Percentiles rank a stretch among this genome's conserved stretches.
Conservation (phyloP, 108 stramenopile genomes). For the Pelagomonas calceolata region DNA sequence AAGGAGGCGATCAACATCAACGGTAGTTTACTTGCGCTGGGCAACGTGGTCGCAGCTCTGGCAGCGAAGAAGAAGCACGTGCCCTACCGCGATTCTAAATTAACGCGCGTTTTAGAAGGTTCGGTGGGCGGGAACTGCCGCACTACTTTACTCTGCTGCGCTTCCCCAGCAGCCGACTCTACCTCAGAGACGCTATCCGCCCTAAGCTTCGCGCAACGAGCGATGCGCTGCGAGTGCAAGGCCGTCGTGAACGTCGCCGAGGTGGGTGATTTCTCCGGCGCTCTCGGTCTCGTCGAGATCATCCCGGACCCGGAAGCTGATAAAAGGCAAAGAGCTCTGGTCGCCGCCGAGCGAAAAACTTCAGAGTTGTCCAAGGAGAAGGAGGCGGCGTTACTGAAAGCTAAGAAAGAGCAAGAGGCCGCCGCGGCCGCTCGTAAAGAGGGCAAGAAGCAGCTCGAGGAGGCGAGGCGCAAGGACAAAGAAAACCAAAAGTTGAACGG, state of each 20-base stretch:
- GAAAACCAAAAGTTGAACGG: constrained; percentile 5
- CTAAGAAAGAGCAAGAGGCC: background rate
- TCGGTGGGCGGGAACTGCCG: constrained; percentile 13
- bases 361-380: background rate
- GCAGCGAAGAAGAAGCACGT: constrained; percentile 22
- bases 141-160: constrained; percentile 5
- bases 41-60: constrained; percentile 27
- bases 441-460: background rate
- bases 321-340: background rate
- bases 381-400: background rate
- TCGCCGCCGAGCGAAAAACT: constrained; percentile 4
- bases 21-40: constrained; percentile 19
- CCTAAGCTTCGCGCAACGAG: constrained; percentile 6
- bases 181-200: constrained; percentile 12
- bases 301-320: background rate
- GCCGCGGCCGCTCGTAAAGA: background rate
- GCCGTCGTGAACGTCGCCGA: constrained; percentile 9
- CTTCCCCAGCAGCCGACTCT: constrained; percentile 3
- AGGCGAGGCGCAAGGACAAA: no score
- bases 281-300: background rate
- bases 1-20: constrained; percentile 28
- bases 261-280: constrained; percentile 2
- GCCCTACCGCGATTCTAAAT: constrained; percentile 18
- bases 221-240: constrained; percentile 12
- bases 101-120: constrained; percentile 10